Base-by-base conservation (phyloP, 257 asterid species). In the Nemophila menziesii region DNA sequence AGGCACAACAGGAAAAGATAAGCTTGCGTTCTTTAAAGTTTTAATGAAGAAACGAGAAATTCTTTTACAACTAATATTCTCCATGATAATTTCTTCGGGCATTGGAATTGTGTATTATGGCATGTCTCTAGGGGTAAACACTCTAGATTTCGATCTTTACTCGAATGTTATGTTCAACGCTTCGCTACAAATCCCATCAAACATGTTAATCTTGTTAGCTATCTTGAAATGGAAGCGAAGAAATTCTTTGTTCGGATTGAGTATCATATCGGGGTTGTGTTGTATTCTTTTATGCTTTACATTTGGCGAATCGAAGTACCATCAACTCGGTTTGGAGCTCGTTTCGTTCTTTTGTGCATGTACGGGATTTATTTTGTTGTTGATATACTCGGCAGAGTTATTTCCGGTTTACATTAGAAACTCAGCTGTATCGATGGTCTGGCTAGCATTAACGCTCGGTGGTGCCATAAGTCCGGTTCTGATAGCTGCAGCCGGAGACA, bases 391-490 rank as follows among this genome's bases (percentile, higher is more conserved):
- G 0, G 37, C 55, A 16, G 71, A 68, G 59, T 10, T 59, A 9
- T 64, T 69, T 7, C 69, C 66, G 0, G 54, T 61, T 22, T 58
- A 44, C 16, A 38, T 51, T 17, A 60, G 69, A 47, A 55, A 60
- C 57, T 62, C 72, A 3, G 61, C 69, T 0, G 48, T 64, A 33
- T 43, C 66, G 5, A 27, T 37, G 21, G 60, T 56, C 1, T 50
- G 72, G 57, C 66, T 48, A 21, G 60, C 72, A n/a, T 16, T 52
- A 19, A 52, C 44, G 44, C 52, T 64, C 3, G 61, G 77, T 6
- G 72, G 72, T 1, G 64, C 63, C 22, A 17, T 60, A 19, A 37
- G 69, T 45, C 69, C 77, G 9, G 26, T 60, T 5, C 3, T 53
- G 45, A 61, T 61, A 20, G 64, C 65, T 11, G 44, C 61, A 5